These are phyloP conservation scores for Backusella australiensis DNA, from an alignment of 192 early-diverging fungal species.

Conservation along the genomic window DNA sequence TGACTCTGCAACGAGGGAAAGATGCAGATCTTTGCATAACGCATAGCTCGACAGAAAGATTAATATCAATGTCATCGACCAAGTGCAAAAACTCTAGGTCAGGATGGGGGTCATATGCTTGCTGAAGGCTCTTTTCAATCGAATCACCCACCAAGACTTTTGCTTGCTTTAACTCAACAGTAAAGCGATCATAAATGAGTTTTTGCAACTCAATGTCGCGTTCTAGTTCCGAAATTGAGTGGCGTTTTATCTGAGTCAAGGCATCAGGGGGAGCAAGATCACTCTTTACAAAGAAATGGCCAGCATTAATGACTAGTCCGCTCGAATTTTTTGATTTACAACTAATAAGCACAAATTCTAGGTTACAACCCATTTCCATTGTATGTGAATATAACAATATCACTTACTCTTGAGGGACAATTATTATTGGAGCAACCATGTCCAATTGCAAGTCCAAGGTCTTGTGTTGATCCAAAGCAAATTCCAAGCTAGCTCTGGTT, in stretches of 20 bases:
- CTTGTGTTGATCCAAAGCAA: constrained; percentile 73
- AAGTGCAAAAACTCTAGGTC: constrained; percentile 69
- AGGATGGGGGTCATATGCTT: constrained; percentile 25
- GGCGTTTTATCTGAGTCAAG: constrained; percentile 65
- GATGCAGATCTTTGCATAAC: constrained; percentile 65
- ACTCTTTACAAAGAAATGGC: constrained; percentile 73
- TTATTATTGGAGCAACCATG: constrained; percentile 81
- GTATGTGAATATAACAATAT: background rate
- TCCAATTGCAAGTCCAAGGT: constrained; percentile 77
- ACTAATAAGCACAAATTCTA: constrained; percentile 15
- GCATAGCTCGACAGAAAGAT: constrained; percentile 65
- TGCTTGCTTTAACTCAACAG: constrained; percentile 60
- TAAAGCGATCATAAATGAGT: constrained; percentile 81
- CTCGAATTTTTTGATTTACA: constrained; percentile 44
- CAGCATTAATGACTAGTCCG: constrained; percentile 76
- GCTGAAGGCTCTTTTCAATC: constrained; percentile 12
- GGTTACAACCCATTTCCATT: background rate
- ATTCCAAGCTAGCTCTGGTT: constrained; percentile 76
- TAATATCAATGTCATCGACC: constrained; percentile 70
- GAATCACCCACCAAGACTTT: constrained; percentile 65
- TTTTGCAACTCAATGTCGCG: constrained; percentile 62
- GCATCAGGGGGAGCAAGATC: constrained; percentile 65
- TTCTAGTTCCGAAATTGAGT: constrained; percentile 55
- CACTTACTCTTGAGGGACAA: constrained; percentile 59
- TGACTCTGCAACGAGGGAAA: constrained; percentile 63